Evolutionary conservation across 768 basidiomycete species (phyloP).

Genomic region (Suillus alpinus): DNA sequence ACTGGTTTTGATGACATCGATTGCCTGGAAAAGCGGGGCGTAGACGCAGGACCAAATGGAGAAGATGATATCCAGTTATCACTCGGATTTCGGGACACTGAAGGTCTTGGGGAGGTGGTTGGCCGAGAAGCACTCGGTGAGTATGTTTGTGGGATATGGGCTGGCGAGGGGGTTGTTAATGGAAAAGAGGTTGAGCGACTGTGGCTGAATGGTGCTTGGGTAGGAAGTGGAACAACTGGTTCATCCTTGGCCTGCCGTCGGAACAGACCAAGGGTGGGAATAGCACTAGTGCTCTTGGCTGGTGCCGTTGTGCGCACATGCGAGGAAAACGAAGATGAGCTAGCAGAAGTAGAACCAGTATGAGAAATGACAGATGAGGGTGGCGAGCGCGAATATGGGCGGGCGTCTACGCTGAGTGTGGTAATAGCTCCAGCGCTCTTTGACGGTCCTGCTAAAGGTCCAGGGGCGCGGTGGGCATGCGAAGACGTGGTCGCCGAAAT

Average conservation of each 20-base stretch:
- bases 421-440: not conserved
- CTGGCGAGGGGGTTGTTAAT: not conserved
- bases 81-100: constrained; percentile 23
- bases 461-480: not conserved
- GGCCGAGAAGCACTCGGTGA: constrained; percentile 14
- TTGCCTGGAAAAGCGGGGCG: constrained; percentile 30
- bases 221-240: constrained; percentile 7
- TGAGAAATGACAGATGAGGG: constrained; percentile 19
- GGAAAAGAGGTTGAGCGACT: constrained; percentile 19
- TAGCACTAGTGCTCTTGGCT: constrained; percentile 11
- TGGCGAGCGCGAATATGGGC: constrained; percentile 4
- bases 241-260: constrained; percentile 2
- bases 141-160: constrained; percentile 15
- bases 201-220: constrained; percentile 20
- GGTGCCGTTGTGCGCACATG: not conserved
- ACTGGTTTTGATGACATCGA: constrained; percentile 25
- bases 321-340: constrained; percentile 7
- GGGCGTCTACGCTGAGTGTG: not conserved
- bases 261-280: constrained; percentile 11
- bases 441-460: not conserved
- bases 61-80: constrained; percentile 26
- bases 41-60: constrained; percentile 28
- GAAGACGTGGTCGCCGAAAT: constrained; percentile 20
- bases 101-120: constrained; percentile 1
- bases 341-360: not conserved